These are phyloP conservation scores for Populus euphratica DNA, from an alignment of 345 rosid genomes.

Conservation along the genomic window DNA sequence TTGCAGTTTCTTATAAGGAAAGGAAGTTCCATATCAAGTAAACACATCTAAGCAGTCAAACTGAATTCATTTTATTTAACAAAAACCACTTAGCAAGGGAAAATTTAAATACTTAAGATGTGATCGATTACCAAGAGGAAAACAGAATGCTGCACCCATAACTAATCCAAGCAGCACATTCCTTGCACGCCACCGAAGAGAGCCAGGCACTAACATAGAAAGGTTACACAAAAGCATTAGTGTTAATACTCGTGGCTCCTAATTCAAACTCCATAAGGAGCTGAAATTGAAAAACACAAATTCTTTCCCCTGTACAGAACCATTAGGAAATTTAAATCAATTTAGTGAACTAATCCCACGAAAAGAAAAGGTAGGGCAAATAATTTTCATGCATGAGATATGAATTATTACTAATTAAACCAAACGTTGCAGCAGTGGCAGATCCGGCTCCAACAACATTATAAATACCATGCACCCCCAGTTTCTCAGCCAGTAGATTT, in stretches of 20 bases:
- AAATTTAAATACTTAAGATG: not conserved
- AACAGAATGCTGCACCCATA: constrained; percentile 74
- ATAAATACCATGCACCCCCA: constrained; percentile 74
- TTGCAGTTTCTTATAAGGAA: not conserved
- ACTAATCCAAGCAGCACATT: constrained; percentile 74
- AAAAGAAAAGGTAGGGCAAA: not conserved
- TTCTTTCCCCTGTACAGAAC: not conserved
- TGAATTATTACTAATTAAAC: constrained; percentile 54
- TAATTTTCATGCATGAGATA: not conserved
- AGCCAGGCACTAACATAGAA: constrained; percentile 67
- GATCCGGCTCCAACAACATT: constrained; percentile 91
- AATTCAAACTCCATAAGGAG: not conserved
- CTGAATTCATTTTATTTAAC: not conserved
- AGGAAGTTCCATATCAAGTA: not conserved
- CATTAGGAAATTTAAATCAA: not conserved
- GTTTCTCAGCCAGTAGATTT: constrained; percentile 71
- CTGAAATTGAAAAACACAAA: not conserved
- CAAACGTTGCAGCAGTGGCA: constrained; percentile 88
- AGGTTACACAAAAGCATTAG: not conserved
- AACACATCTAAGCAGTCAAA: not conserved
- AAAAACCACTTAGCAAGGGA: not conserved
- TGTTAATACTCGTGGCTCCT: not conserved
- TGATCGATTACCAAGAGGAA: constrained; percentile 60
- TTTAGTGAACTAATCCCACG: not conserved
- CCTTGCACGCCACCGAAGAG: constrained; percentile 75